These are phyloP conservation scores for Tritrichomonas musculus DNA, from an alignment of 208 protist species.

Conservation along the genomic window DNA sequence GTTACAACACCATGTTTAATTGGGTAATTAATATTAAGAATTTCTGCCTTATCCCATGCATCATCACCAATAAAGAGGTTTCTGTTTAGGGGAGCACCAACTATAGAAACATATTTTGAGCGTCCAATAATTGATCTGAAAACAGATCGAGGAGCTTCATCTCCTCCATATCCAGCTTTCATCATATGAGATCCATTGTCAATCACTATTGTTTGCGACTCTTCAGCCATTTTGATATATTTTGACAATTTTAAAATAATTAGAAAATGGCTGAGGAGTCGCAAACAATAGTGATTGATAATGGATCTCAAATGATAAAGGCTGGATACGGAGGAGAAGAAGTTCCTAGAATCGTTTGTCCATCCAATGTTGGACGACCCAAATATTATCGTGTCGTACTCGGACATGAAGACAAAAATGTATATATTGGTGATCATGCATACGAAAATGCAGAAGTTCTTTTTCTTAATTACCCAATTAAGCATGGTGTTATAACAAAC, in stretches of 20 bases:
- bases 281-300: conserved; percentile 75
- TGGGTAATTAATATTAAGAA: conserved; percentile 78
- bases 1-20: conserved; percentile 77
- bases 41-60: conserved; percentile 77
- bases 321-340: conserved; percentile 81
- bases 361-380: conserved; percentile 28
- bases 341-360: conserved; percentile 40
- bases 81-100: conserved; percentile 63
- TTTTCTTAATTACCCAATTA: conserved; percentile 36
- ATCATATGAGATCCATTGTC: conserved; percentile 68
- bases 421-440: conserved; percentile 40
- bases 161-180: conserved; percentile 84
- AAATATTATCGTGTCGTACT: background rate
- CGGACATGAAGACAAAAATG: no score
- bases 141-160: conserved; percentile 51
- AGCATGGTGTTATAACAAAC: conserved; percentile 40
- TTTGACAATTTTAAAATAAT: no score
- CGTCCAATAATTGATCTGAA: conserved; percentile 41
- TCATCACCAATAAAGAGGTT: conserved; percentile 80
- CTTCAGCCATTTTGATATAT: no score
- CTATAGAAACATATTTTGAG: background rate
- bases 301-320: conserved; percentile 66
- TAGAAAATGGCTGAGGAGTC: no score
- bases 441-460: conserved; percentile 9
- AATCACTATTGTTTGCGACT: no score